These are phyloP conservation scores for Pichia sp. DNA, from an alignment of 1,139 yeast species.

Conservation along the genomic window DNA sequence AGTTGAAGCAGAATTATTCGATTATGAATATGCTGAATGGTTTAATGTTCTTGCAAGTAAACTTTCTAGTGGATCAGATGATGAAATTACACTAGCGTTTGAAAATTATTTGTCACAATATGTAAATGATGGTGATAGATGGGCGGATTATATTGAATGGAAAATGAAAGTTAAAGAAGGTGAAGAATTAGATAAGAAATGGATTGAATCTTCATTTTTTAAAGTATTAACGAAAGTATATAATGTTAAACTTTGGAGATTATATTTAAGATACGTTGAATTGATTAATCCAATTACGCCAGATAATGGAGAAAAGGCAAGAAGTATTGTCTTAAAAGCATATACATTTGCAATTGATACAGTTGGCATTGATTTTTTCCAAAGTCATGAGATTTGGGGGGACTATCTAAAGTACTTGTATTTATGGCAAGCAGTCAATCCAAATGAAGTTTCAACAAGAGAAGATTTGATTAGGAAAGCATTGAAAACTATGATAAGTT, in stretches of 20 bases:
- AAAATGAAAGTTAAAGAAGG: constrained; percentile 36
- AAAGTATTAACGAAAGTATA: constrained; percentile 55
- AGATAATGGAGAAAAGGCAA: constrained; percentile 72
- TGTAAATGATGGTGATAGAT: constrained; percentile 42
- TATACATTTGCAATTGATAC: constrained; percentile 76
- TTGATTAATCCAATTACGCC: constrained; percentile 72
- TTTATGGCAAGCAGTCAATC: constrained; percentile 69
- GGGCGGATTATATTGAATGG: constrained; percentile 69
- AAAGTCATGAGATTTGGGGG: constrained; percentile 69
- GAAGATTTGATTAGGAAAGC: constrained; percentile 70
- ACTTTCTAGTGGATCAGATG: constrained; percentile 38
- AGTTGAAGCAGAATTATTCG: constrained; percentile 45
- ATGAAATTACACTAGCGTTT: constrained; percentile 55
- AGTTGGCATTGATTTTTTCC: constrained; percentile 67
- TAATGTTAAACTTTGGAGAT: constrained; percentile 62
- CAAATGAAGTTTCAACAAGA: constrained; percentile 85
- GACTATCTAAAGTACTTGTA: constrained; percentile 79
- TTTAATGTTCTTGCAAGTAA: not conserved
- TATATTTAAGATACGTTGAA: constrained; percentile 73
- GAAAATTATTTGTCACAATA: constrained; percentile 59
- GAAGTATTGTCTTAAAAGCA: constrained; percentile 71
- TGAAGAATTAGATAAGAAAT: constrained; percentile 59
- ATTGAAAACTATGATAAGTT: constrained; percentile 60
- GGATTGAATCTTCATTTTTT: constrained; percentile 60
- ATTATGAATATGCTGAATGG: constrained; percentile 32